A percentile compares a stretch with the other conserved stretches of the same genome.
phyloP scores from a whole-genome alignment of 2,329 filamentous ascomycete species.

The Epichloe aotearoae region DNA sequence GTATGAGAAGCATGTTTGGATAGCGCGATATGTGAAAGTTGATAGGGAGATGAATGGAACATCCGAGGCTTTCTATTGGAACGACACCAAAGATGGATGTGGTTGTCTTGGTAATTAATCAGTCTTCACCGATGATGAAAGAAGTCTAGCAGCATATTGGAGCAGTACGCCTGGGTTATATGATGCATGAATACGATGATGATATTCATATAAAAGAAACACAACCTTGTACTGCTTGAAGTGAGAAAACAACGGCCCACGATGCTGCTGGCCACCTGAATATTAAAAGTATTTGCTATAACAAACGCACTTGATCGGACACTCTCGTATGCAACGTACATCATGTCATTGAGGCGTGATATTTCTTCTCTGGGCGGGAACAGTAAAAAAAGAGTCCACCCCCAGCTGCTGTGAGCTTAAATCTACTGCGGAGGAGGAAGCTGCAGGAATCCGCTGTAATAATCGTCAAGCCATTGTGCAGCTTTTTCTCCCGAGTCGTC shows the following conservation, averaged over 20 bases:
- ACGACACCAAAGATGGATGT: too few species aligned
- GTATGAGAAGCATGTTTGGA: too few species aligned
- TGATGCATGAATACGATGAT: too few species aligned
- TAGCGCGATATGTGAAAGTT: not conserved
- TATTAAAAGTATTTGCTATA: not conserved
- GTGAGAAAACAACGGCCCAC: not conserved
- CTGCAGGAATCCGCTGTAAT: conserved; percentile 42
- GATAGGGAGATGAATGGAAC: not conserved
- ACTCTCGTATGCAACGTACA: not conserved
- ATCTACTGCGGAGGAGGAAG: conserved; percentile 23
- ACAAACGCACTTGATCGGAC: not conserved
- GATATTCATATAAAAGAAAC: too few species aligned
- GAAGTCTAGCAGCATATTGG: too few species aligned
- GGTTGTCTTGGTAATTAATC: too few species aligned
- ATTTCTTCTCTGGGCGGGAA: not conserved
- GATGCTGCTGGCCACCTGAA: not conserved
- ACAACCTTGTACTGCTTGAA: not conserved
- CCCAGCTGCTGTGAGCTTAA: not conserved
- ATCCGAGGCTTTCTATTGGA: not conserved
- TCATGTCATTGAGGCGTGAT: not conserved
- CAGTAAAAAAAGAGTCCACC: not conserved
- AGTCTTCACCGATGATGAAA: too few species aligned
- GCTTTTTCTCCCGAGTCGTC: conserved; percentile 38
- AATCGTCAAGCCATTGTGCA: conserved; percentile 40
- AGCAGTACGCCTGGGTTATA: too few species aligned